phyloP scores from a whole-genome alignment of 1,139 yeast genomes.

The Yamadazyma trypodendri region DNA sequence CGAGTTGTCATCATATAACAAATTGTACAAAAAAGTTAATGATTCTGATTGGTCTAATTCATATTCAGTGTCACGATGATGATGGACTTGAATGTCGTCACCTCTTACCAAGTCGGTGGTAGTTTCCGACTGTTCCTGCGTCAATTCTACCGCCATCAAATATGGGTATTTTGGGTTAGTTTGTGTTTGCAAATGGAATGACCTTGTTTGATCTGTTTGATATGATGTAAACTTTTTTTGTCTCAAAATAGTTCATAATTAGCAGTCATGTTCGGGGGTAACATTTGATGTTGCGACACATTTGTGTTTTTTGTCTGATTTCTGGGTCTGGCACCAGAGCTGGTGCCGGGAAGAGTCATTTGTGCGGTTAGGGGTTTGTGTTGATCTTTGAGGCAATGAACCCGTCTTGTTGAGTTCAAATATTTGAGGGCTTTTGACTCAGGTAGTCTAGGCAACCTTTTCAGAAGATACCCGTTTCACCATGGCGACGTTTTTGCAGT shows the following conservation, averaged over 20 bases:
- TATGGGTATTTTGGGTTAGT: neutral
- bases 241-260: neutral
- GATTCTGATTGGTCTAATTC: constrained; percentile 44
- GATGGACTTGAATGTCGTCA: neutral
- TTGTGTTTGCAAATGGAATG: neutral
- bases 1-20: constrained; percentile 40
- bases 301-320: neutral
- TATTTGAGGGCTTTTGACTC: neutral
- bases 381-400: too few species aligned
- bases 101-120: constrained; percentile 6
- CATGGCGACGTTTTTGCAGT: neutral
- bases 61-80: constrained; percentile 27
- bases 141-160: constrained; percentile 15
- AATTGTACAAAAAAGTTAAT: constrained; percentile 38
- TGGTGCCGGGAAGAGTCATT: neutral
- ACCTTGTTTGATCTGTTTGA: neutral
- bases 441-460: too few species aligned
- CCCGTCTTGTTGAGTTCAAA: neutral
- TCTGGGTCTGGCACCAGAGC: too few species aligned
- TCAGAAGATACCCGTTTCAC: too few species aligned
- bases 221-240: neutral
- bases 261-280: constrained; percentile 1
- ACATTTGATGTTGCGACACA: neutral
- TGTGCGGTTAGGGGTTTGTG: neutral
- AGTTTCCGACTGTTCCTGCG: constrained; percentile 12